Evolutionary conservation across 345 rosid genomes (phyloP), one percentile per base, ranked within the genome.

Genomic region (Citrus glauca): DNA sequence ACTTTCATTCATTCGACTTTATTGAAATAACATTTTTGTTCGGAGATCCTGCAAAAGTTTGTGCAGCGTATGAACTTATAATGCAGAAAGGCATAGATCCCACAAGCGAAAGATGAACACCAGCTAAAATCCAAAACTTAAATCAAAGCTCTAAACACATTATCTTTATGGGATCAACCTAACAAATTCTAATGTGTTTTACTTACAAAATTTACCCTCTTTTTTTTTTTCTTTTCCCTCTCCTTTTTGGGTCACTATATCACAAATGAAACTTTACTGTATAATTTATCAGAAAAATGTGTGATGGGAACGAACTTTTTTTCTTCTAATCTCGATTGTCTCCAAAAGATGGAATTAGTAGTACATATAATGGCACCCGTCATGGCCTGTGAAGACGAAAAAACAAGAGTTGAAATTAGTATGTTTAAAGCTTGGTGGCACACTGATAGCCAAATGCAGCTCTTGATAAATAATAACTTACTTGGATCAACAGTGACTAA

Each of bases 401-500:
- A 53, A 32, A 19, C 25, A 13, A 45, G 50, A 45, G 50, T 2
- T 45, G 50, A 45, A 45, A 13, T 45, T 45, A 45, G 5, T 13
- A 13, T 45, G 16, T 11, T 45, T 45, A 45, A 45, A 3, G 50
- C 50, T 3, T 13, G 50, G 50, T 1, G 50, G 4, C 50, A 3
- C 50, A 3, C 17, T 3, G 50, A 45, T 45, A 13, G 50, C 17
- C 17, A 45, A 10, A 13, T 45, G 5, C 16, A 45, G 50, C 17
- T 13, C 50, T 45, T 2, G 50, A 45, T 11, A 3, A 13, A 3
- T 2, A 11, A 13, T 0, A 45, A 13, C 88, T 87, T 78, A 96
- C 99, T 96, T 74, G 97, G 99, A 82, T 94, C 97, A 53, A 94
- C 86, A 7, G 95, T 92, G 69, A 96, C 97, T 9, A 96, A 89